phyloP scores from a whole-genome alignment of 164 flowering plant genomes.

The Pachysandra terminalis region DNA sequence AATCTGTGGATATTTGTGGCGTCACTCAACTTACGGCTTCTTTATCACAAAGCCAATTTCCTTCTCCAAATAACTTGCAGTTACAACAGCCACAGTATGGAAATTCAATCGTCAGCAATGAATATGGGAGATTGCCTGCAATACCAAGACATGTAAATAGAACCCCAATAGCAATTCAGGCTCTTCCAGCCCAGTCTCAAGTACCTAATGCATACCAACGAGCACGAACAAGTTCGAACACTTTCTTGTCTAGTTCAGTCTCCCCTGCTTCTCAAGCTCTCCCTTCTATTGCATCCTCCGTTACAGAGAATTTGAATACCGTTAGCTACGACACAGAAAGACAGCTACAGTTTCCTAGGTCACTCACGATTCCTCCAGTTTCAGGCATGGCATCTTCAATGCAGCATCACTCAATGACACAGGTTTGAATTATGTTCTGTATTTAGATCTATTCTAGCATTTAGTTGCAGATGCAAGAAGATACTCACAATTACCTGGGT shows the following conservation, averaged over 20 bases:
- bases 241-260: conserved; percentile 16
- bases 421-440: conserved; percentile 22
- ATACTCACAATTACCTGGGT: too few species aligned
- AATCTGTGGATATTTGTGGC: conserved; percentile 21
- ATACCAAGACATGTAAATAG: conserved; percentile 37
- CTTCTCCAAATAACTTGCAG: conserved; percentile 23
- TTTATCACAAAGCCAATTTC: conserved; percentile 18
- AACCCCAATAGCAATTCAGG: conserved; percentile 58
- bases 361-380: conserved; percentile 15
- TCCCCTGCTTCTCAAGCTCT: conserved; percentile 26
- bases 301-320: conserved; percentile 14
- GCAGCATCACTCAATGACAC: conserved; percentile 25
- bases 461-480: not conserved
- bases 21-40: conserved; percentile 18
- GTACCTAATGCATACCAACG: conserved; percentile 24
- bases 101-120: conserved; percentile 24
- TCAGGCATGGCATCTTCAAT: conserved; percentile 24
- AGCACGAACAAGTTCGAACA: conserved; percentile 19
- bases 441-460: not conserved
- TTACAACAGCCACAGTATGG: conserved; percentile 34
- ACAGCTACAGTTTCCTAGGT: conserved; percentile 32
- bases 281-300: conserved; percentile 12
- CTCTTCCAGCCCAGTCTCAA: conserved; percentile 52
- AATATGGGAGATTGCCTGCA: conserved; percentile 27
- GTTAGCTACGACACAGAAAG: conserved; percentile 26